A percentile compares a stretch with the other conserved stretches of the same genome.
phyloP scores from a whole-genome alignment of 2,329 filamentous ascomycete genomes.

The Aureobasidium sp. region DNA sequence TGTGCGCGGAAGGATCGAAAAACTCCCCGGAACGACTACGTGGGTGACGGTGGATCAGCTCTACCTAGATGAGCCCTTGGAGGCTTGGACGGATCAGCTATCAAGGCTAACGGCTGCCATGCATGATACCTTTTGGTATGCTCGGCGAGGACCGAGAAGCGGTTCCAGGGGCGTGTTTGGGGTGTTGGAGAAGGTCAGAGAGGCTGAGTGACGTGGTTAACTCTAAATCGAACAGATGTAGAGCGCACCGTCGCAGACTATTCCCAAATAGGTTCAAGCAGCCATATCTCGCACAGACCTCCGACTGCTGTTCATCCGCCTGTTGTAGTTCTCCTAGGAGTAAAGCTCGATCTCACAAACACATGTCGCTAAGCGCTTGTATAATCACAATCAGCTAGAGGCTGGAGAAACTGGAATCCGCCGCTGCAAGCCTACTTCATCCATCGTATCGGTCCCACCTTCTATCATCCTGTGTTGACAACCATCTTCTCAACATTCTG shows the following conservation, averaged over 20 bases:
- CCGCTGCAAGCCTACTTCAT: not conserved
- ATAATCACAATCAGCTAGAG: not conserved
- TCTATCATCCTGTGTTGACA: no score
- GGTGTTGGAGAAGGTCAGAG: no score
- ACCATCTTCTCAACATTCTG: not conserved
- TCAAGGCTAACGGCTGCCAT: not conserved
- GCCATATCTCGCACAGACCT: not conserved
- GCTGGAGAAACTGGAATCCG: not conserved
- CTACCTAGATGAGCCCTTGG: no score
- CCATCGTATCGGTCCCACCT: no score
- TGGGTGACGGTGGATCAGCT: no score
- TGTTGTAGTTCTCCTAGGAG: not conserved
- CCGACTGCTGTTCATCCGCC: not conserved
- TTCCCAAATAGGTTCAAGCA: not conserved
- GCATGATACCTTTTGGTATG: not conserved
- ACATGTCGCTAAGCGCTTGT: not conserved
- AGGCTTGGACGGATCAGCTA: no score
- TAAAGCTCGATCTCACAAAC: not conserved
- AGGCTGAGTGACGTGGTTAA: not conserved
- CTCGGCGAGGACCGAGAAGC: not conserved
- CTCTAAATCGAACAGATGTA: not conserved
- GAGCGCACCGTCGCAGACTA: not conserved
- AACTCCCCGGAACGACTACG: no score
- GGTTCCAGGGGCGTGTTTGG: not conserved
- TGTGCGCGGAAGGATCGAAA: no score